Conservation (phyloP, 345 rosid species). For the Rubroshorea leprosula region DNA sequence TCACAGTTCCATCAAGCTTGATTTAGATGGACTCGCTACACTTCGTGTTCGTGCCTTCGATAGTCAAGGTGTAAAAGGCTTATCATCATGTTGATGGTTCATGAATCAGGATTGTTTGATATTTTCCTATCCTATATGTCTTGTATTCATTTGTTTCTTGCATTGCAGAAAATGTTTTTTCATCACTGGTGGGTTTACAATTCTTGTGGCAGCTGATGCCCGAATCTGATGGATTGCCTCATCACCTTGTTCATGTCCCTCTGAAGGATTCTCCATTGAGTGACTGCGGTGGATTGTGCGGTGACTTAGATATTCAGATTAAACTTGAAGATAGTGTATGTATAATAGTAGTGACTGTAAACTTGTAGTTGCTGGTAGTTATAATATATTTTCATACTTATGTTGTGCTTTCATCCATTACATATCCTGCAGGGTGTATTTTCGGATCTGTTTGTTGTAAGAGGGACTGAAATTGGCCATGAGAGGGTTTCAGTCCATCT, state of each 20-base stretch:
- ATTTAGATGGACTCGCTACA: constrained; percentile 92
- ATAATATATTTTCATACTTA: not conserved
- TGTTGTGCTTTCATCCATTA: constrained; percentile 15
- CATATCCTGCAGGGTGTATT: constrained; percentile 65
- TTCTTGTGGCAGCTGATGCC: constrained; percentile 81
- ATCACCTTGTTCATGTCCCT: constrained; percentile 90
- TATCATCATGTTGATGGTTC: not conserved
- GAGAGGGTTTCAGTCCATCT: constrained; percentile 79
- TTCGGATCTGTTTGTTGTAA: constrained; percentile 80
- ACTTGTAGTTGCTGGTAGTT: not conserved
- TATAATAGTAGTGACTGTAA: constrained; percentile 11
- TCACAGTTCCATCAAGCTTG: constrained; percentile 86
- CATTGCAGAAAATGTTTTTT: constrained; percentile 74
- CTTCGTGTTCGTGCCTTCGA: constrained; percentile 91
- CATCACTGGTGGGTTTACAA: constrained; percentile 86
- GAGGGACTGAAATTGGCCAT: constrained; percentile 77
- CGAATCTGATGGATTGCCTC: constrained; percentile 45
- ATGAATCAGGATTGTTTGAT: not conserved
- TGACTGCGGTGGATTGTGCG: constrained; percentile 86
- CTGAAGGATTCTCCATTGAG: constrained; percentile 89
- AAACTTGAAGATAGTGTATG: constrained; percentile 80
- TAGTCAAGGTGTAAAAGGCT: constrained; percentile 48
- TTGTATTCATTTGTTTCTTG: constrained; percentile 14
- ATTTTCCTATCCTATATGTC: not conserved
- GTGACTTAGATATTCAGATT: constrained; percentile 75